These are phyloP conservation scores for Dendrocalamus sinicus DNA, from an alignment of 176 grass and related monocot species.

Conservation along the genomic window DNA sequence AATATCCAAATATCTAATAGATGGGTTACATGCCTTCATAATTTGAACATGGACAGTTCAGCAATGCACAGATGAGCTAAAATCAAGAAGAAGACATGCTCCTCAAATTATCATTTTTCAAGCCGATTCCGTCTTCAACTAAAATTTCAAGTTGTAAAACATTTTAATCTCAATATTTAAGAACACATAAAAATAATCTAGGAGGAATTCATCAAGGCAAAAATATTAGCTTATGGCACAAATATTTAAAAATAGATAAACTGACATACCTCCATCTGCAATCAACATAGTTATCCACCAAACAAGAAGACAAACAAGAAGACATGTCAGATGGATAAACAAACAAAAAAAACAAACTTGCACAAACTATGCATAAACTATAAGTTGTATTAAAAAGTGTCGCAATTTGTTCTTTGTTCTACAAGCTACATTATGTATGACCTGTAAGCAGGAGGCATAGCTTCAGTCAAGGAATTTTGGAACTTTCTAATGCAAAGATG, in stretches of 20 bases:
- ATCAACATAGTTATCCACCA: background rate
- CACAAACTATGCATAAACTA: slow-evolving; percentile 4
- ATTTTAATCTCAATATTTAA: background rate
- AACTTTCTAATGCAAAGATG: slow-evolving; percentile 18
- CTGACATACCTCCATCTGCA: slow-evolving; percentile 71
- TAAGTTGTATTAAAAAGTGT: slow-evolving; percentile 4
- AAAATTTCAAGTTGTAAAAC: background rate
- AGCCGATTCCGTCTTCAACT: background rate
- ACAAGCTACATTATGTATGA: background rate
- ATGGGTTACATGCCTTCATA: background rate
- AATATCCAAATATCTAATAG: background rate
- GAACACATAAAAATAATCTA: background rate
- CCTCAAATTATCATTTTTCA: slow-evolving; percentile 1
- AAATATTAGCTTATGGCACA: background rate
- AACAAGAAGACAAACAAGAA: slow-evolving; percentile 33
- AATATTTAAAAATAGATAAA: background rate
- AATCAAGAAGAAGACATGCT: background rate
- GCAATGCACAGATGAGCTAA: background rate
- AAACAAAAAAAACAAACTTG: background rate
- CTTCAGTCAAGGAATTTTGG: background rate
- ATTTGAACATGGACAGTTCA: slow-evolving; percentile 23
- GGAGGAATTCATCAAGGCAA: slow-evolving; percentile 5
- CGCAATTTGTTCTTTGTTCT: background rate
- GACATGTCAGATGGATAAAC: slow-evolving; percentile 22
- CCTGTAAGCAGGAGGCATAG: background rate